These are phyloP conservation scores for Aspergillus cavernicola DNA, from an alignment of 495 filamentous ascomycete genomes.

Conservation along the genomic window DNA sequence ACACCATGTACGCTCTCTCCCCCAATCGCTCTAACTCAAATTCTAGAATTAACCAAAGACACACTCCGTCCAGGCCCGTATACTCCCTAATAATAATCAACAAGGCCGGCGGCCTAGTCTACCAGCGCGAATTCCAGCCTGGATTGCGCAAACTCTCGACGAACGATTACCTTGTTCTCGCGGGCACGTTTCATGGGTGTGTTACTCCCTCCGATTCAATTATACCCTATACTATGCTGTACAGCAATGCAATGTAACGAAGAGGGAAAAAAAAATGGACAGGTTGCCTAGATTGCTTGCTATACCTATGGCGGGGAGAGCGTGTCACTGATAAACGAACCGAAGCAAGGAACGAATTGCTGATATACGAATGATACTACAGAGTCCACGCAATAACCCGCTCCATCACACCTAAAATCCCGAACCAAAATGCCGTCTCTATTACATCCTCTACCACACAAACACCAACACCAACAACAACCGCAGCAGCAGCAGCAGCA, in stretches of 20 bases:
- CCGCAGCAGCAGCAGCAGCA: slow-evolving; percentile 24
- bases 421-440: slow-evolving; percentile 10
- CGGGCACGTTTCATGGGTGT: slow-evolving; percentile 94
- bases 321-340: too few relatives aligned
- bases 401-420: slow-evolving; percentile 61
- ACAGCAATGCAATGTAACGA: too few relatives aligned
- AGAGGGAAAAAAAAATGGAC: neutral
- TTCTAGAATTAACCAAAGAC: neutral
- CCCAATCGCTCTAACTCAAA: neutral
- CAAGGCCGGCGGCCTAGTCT: slow-evolving; percentile 94
- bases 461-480: slow-evolving; percentile 24
- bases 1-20: slow-evolving; percentile 2
- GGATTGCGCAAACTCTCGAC: slow-evolving; percentile 80
- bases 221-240: neutral
- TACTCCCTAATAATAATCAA: slow-evolving; percentile 95
- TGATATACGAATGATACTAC: too few relatives aligned
- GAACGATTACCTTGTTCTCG: slow-evolving; percentile 96
- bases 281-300: too few relatives aligned
- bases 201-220: slow-evolving; percentile 8
- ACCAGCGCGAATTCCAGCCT: slow-evolving; percentile 85
- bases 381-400: slow-evolving; percentile 90
- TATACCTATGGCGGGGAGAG: too few relatives aligned
- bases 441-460: slow-evolving; percentile 17
- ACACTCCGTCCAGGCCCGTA: slow-evolving; percentile 65
- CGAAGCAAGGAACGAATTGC: neutral